Conservation (phyloP, 495 filamentous ascomycete genomes). For the Penicillium robsamsonii region DNA sequence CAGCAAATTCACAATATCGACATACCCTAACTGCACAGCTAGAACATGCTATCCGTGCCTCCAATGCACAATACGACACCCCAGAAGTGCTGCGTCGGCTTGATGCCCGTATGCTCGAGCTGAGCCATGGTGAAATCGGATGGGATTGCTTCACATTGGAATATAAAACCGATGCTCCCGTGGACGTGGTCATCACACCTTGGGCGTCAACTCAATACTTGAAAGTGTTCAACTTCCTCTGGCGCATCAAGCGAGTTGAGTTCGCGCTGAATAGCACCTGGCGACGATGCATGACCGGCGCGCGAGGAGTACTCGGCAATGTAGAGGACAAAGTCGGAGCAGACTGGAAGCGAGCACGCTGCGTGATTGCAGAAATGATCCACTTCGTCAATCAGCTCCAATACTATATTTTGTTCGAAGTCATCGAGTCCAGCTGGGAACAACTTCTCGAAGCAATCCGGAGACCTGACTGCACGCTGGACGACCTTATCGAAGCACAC, state of each 20-base stretch:
- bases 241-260: constrained; percentile 97
- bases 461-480: constrained; percentile 82
- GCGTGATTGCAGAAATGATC: constrained; percentile 93
- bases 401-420: constrained; percentile 98
- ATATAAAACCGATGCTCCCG: constrained; percentile 96
- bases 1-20: constrained; percentile 90
- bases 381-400: constrained; percentile 97
- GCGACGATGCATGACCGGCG: constrained; percentile 95
- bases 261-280: constrained; percentile 88
- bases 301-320: constrained; percentile 82
- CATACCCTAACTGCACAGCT: constrained; percentile 96
- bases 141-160: constrained; percentile 99
- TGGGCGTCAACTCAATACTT: constrained; percentile 95
- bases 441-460: constrained; percentile 75
- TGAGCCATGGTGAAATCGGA: constrained; percentile 93
- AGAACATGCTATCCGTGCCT: constrained; percentile 94
- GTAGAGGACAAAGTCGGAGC: constrained; percentile 71
- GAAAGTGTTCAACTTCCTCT: constrained; percentile 99
- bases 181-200: constrained; percentile 95
- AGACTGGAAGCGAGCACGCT: constrained; percentile 88
- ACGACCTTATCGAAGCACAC: constrained; percentile 92
- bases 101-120: constrained; percentile 93
- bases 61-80: constrained; percentile 93
- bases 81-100: constrained; percentile 89
- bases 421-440: constrained; percentile 93